Evolutionary conservation across 345 rosid genomes (phyloP).

Genomic region (Lagerstroemia speciosa): DNA sequence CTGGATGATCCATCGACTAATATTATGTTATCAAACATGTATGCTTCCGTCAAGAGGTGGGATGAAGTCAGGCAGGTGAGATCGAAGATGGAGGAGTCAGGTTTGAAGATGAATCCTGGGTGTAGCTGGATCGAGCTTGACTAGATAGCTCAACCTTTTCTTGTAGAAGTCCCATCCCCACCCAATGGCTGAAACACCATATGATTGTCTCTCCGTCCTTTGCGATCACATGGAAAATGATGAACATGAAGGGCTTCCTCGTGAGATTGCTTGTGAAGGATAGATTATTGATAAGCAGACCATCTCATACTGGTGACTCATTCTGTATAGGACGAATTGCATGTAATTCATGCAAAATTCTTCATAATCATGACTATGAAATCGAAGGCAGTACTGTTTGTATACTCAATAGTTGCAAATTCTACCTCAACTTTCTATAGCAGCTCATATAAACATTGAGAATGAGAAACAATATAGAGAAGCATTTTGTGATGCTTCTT

Average conservation of each 20-base stretch:
- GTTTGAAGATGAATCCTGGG: conserved; percentile 57
- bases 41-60: conserved; percentile 53
- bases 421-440: background rate
- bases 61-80: conserved; percentile 48
- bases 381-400: background rate
- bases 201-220: conserved; percentile 40
- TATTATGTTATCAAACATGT: conserved; percentile 36
- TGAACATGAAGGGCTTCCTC: conserved; percentile 8
- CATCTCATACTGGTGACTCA: background rate
- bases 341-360: background rate
- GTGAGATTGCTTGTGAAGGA: conserved; percentile 4
- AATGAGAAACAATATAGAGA: no score
- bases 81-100: conserved; percentile 45
- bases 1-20: conserved; percentile 40
- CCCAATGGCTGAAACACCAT: conserved; percentile 24
- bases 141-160: conserved; percentile 38
- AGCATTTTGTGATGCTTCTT: no score
- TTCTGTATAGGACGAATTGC: background rate
- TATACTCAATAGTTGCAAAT: background rate
- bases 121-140: conserved; percentile 77
- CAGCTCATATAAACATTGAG: background rate
- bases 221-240: conserved; percentile 43
- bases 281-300: background rate
- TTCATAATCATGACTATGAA: background rate
- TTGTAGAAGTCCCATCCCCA: conserved; percentile 34